Conservation (phyloP, 2,329 filamentous ascomycete genomes). For the Cladosporium colombiae region DNA sequence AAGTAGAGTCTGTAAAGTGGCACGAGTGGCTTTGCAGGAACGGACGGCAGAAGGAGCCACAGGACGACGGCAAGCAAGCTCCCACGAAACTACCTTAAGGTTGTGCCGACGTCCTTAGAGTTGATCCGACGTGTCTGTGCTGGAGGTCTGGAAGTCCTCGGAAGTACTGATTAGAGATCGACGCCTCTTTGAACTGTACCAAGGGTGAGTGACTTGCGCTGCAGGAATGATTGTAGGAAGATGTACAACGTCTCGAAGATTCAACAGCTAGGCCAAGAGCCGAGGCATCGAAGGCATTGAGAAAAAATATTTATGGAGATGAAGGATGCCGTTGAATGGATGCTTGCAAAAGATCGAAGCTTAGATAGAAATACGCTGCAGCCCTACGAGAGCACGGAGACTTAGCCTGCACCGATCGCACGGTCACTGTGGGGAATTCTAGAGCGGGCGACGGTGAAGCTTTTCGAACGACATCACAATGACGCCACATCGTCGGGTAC, state of each 20-base stretch:
- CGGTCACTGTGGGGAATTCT: constrained; percentile 11
- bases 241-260: background rate
- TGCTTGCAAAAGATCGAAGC: constrained; percentile 13
- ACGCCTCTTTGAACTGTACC: background rate
- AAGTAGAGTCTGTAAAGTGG: background rate
- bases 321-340: constrained; percentile 4
- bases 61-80: background rate
- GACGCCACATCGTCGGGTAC: background rate
- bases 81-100: background rate
- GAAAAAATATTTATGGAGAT: background rate
- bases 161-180: background rate
- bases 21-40: constrained; percentile 8
- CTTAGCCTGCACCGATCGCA: background rate
- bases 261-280: background rate
- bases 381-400: constrained; percentile 1
- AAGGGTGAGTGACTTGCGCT: background rate
- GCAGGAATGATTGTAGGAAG: background rate
- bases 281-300: background rate
- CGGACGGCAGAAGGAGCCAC: background rate
- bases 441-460: constrained; percentile 3
- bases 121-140: background rate
- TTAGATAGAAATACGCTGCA: background rate
- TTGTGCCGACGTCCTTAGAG: background rate
- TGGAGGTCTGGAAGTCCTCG: background rate
- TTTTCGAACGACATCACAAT: constrained; percentile 1